These are phyloP conservation scores for Paramecium primaurelia DNA, from an alignment of 73 alveolate species.

Conservation along the genomic window DNA sequence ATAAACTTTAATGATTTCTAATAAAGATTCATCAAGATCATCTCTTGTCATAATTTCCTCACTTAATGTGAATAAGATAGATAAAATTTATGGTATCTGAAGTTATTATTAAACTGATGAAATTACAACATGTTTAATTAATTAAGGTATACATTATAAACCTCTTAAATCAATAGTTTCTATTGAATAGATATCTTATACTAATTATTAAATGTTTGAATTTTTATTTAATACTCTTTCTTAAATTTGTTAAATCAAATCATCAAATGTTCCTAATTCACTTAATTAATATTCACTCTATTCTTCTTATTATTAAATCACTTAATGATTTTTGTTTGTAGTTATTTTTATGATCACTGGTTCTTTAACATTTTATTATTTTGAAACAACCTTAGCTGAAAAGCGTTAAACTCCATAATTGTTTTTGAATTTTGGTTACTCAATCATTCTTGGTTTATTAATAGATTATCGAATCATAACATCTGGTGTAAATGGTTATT, in stretches of 20 bases:
- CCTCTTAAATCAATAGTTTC: conserved; percentile 22
- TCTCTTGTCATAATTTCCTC: conserved; percentile 25
- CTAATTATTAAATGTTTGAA: background rate
- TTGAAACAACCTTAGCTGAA: conserved; percentile 8
- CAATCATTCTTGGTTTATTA: background rate
- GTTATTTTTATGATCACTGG: background rate
- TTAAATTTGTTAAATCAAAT: background rate
- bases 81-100: background rate
- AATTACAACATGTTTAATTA: background rate
- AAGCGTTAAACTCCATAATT: background rate
- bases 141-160: background rate
- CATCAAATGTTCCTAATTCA: conserved; percentile 36
- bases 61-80: background rate
- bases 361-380: background rate
- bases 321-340: background rate
- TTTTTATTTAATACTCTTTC: background rate
- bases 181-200: background rate
- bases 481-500: background rate
- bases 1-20: conserved; percentile 7
- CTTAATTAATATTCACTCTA: conserved; percentile 21
- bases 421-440: background rate
- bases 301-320: background rate
- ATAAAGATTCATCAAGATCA: background rate
- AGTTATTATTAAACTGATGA: background rate
- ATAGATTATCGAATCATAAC: background rate